phyloP scores from a whole-genome alignment of 257 asterid genomes.

The Salvia hispanica region DNA sequence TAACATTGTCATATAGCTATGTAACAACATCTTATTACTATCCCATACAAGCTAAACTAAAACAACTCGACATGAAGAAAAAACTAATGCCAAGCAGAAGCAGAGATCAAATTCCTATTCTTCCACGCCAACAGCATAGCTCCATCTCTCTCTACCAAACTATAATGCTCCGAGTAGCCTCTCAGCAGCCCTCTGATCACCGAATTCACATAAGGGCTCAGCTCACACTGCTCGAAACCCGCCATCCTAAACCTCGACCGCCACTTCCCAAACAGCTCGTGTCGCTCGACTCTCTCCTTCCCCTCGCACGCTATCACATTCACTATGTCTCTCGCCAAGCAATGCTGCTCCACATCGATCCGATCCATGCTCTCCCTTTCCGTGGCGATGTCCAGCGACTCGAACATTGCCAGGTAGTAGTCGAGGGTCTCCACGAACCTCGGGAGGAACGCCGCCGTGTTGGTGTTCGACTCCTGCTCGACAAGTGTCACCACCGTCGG shows the following conservation, averaged over 20 bases:
- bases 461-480: slow-evolving; percentile 91
- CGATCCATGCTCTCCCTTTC: slow-evolving; percentile 70
- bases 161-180: slow-evolving; percentile 70
- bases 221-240: slow-evolving; percentile 57
- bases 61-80: no score
- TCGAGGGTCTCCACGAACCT: slow-evolving; percentile 73
- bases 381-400: slow-evolving; percentile 66
- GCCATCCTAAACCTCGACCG: slow-evolving; percentile 79
- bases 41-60: no score
- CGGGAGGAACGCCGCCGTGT: slow-evolving; percentile 75
- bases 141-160: slow-evolving; percentile 68
- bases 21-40: no score
- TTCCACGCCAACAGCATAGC: slow-evolving; percentile 76
- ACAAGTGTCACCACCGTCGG: slow-evolving; percentile 81
- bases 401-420: slow-evolving; percentile 75
- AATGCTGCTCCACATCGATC: slow-evolving; percentile 75
- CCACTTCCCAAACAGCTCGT: slow-evolving; percentile 93
- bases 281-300: slow-evolving; percentile 83
- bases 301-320: slow-evolving; percentile 93
- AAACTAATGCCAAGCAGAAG: slow-evolving; percentile 45
- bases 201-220: slow-evolving; percentile 65
- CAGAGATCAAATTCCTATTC: slow-evolving; percentile 65
- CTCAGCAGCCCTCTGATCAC: slow-evolving; percentile 60
- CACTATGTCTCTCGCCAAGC: slow-evolving; percentile 86
- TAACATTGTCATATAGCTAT: no score